Evolutionary conservation across 805 yeast species (phyloP).

Genomic region (Yamadazyma sp.): DNA sequence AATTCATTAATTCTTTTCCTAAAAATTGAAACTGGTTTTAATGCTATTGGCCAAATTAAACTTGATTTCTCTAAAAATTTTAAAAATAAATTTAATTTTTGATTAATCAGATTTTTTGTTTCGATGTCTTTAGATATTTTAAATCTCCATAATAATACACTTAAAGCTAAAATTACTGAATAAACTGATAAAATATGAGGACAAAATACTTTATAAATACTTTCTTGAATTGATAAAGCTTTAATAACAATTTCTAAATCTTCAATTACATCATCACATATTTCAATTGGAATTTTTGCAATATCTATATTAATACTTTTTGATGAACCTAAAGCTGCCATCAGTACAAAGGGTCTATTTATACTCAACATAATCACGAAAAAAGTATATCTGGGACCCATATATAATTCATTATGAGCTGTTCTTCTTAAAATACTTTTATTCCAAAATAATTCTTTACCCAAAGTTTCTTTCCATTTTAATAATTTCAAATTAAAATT

Average conservation of each 20-base stretch:
- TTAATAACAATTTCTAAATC: conserved; percentile 10
- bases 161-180: conserved; percentile 8
- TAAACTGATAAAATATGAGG: conserved; percentile 10
- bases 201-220: conserved; percentile 2
- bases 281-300: conserved; percentile 5
- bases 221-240: conserved; percentile 4
- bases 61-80: conserved; percentile 9
- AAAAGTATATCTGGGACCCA: conserved; percentile 10
- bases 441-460: conserved; percentile 9
- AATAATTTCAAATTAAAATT: conserved; percentile 7
- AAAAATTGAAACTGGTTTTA: conserved; percentile 7
- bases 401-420: conserved; percentile 9
- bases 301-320: conserved; percentile 2
- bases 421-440: conserved; percentile 8
- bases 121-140: conserved; percentile 1
- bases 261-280: conserved; percentile 12
- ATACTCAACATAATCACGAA: conserved; percentile 10
- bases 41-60: conserved; percentile 10
- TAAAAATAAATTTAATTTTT: conserved; percentile 5
- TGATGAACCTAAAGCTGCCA: conserved; percentile 7
- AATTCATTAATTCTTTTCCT: conserved; percentile 8
- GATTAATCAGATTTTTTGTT: conserved; percentile 1
- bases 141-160: conserved; percentile 10
- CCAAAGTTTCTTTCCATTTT: conserved; percentile 8
- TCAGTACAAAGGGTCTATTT: conserved; percentile 10